Base-by-base conservation (phyloP, 1,284 basidiomycete species). In the Cryptococcus sp. region DNA sequence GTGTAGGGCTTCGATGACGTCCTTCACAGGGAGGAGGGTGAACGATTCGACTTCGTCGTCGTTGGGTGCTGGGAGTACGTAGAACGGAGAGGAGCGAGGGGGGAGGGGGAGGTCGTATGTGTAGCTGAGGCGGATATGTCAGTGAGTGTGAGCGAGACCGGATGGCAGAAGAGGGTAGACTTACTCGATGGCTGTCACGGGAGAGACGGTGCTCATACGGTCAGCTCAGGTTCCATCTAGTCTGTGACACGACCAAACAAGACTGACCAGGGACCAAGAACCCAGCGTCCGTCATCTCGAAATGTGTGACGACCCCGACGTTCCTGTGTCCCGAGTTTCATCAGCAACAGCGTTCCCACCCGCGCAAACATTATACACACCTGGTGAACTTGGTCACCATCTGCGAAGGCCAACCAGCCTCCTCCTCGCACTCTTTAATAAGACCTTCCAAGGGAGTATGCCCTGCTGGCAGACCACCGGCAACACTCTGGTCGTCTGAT, bases 31-130 rank as follows among this genome's bases (percentile, higher is more conserved):
- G 47, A 69, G 48, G 42, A 71, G 66, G 70, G 72, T 44, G 66
- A 98, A 98, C 1, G 82, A 85, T 69, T 95, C 91, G 5, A 95
- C 93, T 73, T 97, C 94, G 24, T 89, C 91, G 64, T 97, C 93
- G 36, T 85, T 80, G 0, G 92, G 91, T 46, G 80, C 81, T 1
- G 89, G 88, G 42, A 57, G 50, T 23, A 80, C 77, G 60, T 89
- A 72, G 33, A 68, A 64, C 1, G 61, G 37, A 9, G 64, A 66
- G 21, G 80, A 66, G n/a, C 42, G 20, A 3, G 79, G 59, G 0
- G 88, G 88, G 24, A 91, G 80, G 49, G 77, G 72, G 52, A 93
- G 79, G 64, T 93, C 89, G 69, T 89, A 95, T 7, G 86, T 77
- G 68, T 88, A 91, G 46, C 69, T 69, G 56, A 8, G 1, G 24